Evolutionary conservation across 345 rosid genomes (phyloP).

Genomic region (Syzygium aqueum): DNA sequence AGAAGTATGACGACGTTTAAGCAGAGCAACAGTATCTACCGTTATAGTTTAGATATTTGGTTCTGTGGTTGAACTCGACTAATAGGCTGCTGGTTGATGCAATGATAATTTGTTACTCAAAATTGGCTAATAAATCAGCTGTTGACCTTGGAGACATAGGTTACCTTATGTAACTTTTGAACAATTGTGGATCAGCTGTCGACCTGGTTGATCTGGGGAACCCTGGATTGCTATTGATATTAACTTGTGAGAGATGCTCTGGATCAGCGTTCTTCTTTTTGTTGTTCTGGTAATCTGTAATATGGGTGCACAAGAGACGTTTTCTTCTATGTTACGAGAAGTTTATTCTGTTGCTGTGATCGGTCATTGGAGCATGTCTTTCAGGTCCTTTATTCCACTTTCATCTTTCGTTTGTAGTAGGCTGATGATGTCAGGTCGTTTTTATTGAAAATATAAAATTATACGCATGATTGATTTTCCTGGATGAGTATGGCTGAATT

Average conservation of each 20-base stretch:
- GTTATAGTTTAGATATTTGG: not conserved
- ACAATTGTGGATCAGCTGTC: not conserved
- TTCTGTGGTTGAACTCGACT: not conserved
- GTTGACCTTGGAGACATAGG: not conserved
- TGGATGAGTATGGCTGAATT: not conserved
- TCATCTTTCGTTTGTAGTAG: not conserved
- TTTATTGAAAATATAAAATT: not conserved
- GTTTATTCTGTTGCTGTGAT: not conserved
- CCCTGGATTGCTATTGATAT: not conserved
- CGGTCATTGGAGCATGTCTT: not conserved
- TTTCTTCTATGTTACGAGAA: not conserved
- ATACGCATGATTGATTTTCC: not conserved
- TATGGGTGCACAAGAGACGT: not conserved
- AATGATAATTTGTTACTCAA: not conserved
- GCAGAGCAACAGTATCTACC: not conserved
- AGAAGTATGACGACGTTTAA: not conserved
- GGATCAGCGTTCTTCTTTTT: not conserved
- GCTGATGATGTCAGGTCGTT: not conserved
- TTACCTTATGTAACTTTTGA: not conserved
- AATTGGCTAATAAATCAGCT: not conserved
- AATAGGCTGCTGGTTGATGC: not conserved
- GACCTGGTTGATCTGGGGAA: not conserved
- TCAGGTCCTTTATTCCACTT: not conserved
- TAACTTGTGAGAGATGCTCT: not conserved
- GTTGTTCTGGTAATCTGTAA: not conserved